Evolutionary conservation across 352 stramenopile genomes (phyloP), one percentile per base, ranked within the genome.

Genomic region (Globisporangium iwayamae): DNA sequence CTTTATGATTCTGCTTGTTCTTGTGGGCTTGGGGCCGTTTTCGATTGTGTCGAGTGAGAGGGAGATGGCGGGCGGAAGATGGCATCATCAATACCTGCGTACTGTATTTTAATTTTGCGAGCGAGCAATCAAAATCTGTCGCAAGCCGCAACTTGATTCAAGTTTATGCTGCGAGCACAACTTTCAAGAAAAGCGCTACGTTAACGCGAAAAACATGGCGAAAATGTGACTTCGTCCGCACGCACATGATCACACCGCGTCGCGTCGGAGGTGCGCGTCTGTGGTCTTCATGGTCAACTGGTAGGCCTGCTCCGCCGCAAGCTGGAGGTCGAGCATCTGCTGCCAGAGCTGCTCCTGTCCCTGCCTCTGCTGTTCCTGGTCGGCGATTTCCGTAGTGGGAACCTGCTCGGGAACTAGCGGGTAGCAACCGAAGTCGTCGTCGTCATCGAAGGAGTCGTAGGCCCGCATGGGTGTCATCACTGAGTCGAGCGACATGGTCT

Each of bases 251-350:
- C 25, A 28, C 25, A 28, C 25, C 25, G 25, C 25, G 25, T 28
- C 25, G 36, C 41, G 41, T 20, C 41, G 39, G 25, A 61, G 36
- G 10, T 20, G 56, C 16, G 39, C 2, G 47, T 64, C 58, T 10
- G 41, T 22, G 45, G 46, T 64, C 25, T 64, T 32, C 20, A 57
- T 25, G 13, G 58, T 56, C n/a, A 64, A 45, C 22, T 57, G 58
- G 48, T 64, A 64, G 9, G 39, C 56, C 32, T 55, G 36, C 45
- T 64, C 58, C 18, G 45, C 47, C 14, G 58, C 58, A 3, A 25
- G 32, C 11, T 41, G 58, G n/a, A 64, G 58, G 11, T 46, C 46
- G 22, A 50, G 28, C 58, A 64, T 64, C 47, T 64, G 46, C 11
- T 14, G 45, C 28, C 32, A 64, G n/a, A 64, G 45, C 45, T 56